Percentiles rank a stretch among this genome's conserved stretches.
Evolutionary conservation across 495 filamentous ascomycete genomes (phyloP).

Genomic region (Collariella sp.): DNA sequence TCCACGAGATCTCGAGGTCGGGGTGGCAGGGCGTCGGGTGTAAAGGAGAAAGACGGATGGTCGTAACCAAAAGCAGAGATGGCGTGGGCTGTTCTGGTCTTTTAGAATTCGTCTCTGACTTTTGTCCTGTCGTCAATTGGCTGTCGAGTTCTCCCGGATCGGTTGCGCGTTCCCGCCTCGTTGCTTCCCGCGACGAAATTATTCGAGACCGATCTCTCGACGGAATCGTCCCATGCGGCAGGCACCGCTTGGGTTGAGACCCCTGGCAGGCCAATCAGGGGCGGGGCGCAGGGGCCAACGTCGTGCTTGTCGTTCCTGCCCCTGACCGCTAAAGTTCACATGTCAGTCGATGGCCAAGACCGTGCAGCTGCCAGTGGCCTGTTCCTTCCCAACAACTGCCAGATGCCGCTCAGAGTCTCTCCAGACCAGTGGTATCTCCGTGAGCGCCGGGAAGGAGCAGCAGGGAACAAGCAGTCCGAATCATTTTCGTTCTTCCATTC

Average conservation of each 20-base stretch:
- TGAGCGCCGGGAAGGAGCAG: no score
- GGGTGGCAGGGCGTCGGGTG: background rate
- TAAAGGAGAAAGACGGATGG: background rate
- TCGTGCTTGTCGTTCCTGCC: conserved; percentile 2
- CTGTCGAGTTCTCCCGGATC: background rate
- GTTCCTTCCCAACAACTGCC: background rate
- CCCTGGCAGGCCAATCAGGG: conserved; percentile 16
- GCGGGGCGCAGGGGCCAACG: background rate
- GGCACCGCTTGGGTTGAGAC: conserved; percentile 7
- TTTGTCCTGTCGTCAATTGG: no score
- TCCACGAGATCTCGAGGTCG: background rate
- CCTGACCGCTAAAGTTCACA: conserved; percentile 27
- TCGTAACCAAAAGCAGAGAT: background rate
- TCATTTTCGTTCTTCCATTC: no score
- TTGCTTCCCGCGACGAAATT: background rate
- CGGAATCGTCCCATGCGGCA: conserved; percentile 23
- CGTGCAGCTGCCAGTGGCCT: background rate
- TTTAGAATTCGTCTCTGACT: no score
- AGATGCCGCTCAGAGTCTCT: background rate
- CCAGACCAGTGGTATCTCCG: background rate
- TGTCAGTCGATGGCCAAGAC: conserved; percentile 26
- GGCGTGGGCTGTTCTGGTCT: background rate
- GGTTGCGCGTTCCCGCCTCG: background rate
- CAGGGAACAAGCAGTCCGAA: no score
- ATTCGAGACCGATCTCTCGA: conserved; percentile 10